A percentile compares a stretch with the other conserved stretches of the same genome.
Conservation (phyloP, 257 asterid genomes). For the Nemophila menziesii region DNA sequence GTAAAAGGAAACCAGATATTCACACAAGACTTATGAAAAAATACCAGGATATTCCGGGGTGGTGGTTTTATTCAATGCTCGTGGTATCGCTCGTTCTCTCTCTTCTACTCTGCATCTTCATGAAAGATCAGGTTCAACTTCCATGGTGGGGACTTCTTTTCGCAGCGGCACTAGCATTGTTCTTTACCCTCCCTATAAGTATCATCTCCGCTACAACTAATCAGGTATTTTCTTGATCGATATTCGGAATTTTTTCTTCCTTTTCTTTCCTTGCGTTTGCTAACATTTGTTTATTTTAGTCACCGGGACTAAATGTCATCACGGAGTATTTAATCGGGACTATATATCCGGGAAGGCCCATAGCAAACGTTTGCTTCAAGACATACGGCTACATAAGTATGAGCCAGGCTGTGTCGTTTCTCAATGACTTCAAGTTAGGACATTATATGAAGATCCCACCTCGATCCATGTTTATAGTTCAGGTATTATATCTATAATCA, state of each 20-base stretch:
- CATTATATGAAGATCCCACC: constrained; percentile 87
- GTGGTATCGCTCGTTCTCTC: constrained; percentile 32
- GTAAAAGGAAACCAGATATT: constrained; percentile 37
- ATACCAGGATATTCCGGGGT: constrained; percentile 50
- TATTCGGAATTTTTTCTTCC: no score
- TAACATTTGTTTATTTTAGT: constrained; percentile 7
- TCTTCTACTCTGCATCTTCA: constrained; percentile 37
- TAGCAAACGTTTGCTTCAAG: constrained; percentile 83
- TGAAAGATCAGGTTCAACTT: constrained; percentile 52
- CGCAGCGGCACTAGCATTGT: constrained; percentile 26
- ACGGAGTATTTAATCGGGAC: constrained; percentile 56
- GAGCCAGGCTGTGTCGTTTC: constrained; percentile 63
- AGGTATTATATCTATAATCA: constrained; percentile 21
- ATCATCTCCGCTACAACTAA: constrained; percentile 74
- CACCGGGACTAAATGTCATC: constrained; percentile 64
- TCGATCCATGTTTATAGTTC: constrained; percentile 72
- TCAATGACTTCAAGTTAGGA: constrained; percentile 69
- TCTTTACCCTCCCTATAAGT: constrained; percentile 62
- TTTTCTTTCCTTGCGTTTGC: not conserved
- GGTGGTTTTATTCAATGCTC: constrained; percentile 55
- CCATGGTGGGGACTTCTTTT: constrained; percentile 83
- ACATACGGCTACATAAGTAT: constrained; percentile 71
- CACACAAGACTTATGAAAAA: constrained; percentile 64
- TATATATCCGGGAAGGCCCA: constrained; percentile 59
- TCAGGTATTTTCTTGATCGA: constrained; percentile 25